Evolutionary conservation across 352 stramenopile species (phyloP), one percentile per base, ranked within the genome.

Genomic region (Phytopythium vexans): DNA sequence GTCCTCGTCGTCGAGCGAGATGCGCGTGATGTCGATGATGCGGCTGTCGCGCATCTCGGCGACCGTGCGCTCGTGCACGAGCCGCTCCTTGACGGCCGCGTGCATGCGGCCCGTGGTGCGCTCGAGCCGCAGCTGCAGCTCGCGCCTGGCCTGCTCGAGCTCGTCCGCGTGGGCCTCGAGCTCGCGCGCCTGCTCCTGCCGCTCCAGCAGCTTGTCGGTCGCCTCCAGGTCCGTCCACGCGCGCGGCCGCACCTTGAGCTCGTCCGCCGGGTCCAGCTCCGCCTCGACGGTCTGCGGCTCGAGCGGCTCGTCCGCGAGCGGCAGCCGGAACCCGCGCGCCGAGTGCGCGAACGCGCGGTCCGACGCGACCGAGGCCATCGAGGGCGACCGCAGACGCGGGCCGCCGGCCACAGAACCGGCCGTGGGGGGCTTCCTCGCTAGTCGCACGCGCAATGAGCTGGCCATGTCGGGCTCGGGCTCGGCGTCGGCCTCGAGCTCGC

Each of bases 131-230:
- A 73, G 57, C 45, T 84, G 58, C 44, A 90, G 72, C 1, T 53
- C 65, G n/a, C 68, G 66, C 53, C 88, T 90, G 9, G 75, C 60
- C 14, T 72, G 15, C n/a, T 69, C 68, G 8, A 92, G 62, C 53
- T 92, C 78, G 37, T 83, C 66, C 41, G 83, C 68, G 48, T 90
- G 79, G 9, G 70, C 64, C 56, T 92, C 67, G 4, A 92, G 63
- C 47, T 92, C 82, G 15, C 71, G 76, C 37, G 84, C 76, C 50
- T 90, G 79, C 35, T 76, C 73, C 57, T 92, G 77, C 70, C 88
- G 85, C 32, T 74, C 68, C 5, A 62, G 58, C 34, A 78, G 74
- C 32, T 77, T 81, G 35, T 90, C 68, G 0, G 42, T 60, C n/a
- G 61, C 66, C 2, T 89, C 74, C 27, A 85, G 62, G 27, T 86